These are phyloP conservation scores for Capsicum baccatum DNA, from an alignment of 257 asterid genomes.

Conservation along the genomic window DNA sequence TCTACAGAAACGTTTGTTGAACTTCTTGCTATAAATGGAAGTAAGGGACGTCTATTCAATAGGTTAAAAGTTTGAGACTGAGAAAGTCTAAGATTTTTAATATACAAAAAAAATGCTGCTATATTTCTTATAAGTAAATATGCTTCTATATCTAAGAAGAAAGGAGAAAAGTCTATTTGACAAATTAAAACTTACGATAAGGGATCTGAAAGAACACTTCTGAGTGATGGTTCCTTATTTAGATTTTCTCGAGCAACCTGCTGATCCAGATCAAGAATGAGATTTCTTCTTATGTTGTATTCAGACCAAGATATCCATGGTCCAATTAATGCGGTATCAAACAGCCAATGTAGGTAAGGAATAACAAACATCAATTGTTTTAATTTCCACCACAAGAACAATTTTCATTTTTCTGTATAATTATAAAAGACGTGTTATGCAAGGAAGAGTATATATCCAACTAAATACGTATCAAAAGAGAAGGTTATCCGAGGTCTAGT, in stretches of 20 bases:
- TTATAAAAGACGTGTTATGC: neutral
- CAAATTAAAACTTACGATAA: conserved; percentile 74
- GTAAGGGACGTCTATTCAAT: neutral
- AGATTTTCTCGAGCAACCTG: conserved; percentile 76
- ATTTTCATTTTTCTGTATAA: neutral
- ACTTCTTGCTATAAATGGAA: neutral
- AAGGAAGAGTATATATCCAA: conserved; percentile 8
- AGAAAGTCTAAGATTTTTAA: neutral
- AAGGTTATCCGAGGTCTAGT: neutral
- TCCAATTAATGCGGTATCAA: neutral
- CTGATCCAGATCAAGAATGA: conserved; percentile 48
- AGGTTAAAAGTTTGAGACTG: neutral
- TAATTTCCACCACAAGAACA: neutral
- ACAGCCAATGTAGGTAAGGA: neutral
- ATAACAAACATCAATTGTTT: neutral
- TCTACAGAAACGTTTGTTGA: neutral
- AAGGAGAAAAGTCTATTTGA: conserved; percentile 27
- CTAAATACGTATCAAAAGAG: neutral
- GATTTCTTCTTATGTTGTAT: conserved; percentile 33
- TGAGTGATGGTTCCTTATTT: conserved; percentile 79
- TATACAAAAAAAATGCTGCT: conserved; percentile 6
- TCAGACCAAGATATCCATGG: neutral
- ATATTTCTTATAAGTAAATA: neutral
- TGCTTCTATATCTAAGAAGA: conserved; percentile 1
- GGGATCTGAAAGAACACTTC: conserved; percentile 93